A percentile compares a stretch with the other conserved stretches of the same genome.
Conservation (phyloP, 192 early-diverging fungal genomes). For the Pilaira anomala region DNA sequence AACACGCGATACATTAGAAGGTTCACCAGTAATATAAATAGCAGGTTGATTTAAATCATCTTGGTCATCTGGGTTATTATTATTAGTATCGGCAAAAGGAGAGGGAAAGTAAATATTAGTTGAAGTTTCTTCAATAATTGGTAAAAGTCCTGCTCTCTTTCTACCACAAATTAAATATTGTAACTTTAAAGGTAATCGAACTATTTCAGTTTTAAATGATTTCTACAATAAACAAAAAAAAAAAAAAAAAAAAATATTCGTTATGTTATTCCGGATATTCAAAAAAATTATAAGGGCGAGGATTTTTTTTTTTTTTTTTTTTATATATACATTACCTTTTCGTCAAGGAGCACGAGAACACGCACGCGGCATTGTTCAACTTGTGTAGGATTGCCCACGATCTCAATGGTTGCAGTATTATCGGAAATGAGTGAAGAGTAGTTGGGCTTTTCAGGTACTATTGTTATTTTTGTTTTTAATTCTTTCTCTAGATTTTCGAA, state of each 20-base stretch:
- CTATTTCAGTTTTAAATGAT: slow-evolving; percentile 39
- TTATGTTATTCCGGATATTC: too few relatives aligned
- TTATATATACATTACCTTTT: slow-evolving; percentile 35
- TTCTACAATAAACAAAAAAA: slow-evolving; percentile 31
- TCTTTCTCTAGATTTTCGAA: slow-evolving; percentile 16
- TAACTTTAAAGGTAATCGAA: slow-evolving; percentile 46
- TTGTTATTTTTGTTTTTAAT: slow-evolving; percentile 17
- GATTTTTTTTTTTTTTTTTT: slow-evolving; percentile 3
- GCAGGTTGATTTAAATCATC: slow-evolving; percentile 32
- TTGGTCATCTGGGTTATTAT: slow-evolving; percentile 5
- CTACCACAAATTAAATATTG: slow-evolving; percentile 73
- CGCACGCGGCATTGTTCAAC: slow-evolving; percentile 28
- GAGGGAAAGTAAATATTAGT: slow-evolving; percentile 75
- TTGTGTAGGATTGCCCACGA: slow-evolving; percentile 23
- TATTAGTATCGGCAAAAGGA: slow-evolving; percentile 46
- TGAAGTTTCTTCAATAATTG: slow-evolving; percentile 64
- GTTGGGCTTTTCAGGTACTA: not conserved
- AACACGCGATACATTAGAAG: slow-evolving; percentile 47
- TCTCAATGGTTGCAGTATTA: slow-evolving; percentile 15
- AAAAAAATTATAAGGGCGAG: too few relatives aligned
- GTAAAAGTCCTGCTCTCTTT: slow-evolving; percentile 55
- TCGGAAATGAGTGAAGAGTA: slow-evolving; percentile 23
- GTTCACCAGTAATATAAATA: slow-evolving; percentile 67
- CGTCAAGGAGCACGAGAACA: slow-evolving; percentile 43
- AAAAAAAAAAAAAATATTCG: slow-evolving; percentile 5